Base-by-base conservation (phyloP, 768 basidiomycete genomes). In the Asterophora lycoperdoides region DNA sequence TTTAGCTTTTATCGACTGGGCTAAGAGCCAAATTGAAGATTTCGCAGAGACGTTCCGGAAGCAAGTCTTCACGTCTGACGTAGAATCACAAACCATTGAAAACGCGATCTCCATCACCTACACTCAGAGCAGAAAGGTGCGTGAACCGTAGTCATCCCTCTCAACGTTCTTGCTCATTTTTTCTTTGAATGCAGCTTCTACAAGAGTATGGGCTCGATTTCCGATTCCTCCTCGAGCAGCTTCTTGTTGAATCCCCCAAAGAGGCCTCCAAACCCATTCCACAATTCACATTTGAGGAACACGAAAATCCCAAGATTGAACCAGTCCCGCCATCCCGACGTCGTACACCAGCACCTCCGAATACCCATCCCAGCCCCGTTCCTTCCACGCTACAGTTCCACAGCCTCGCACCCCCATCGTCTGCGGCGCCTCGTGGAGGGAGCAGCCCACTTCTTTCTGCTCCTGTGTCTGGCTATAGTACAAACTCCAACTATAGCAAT, bases 171-270 rank as follows among this genome's bases (percentile, higher is more conserved):
- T 6, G 23, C 23, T 23, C 23, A 23, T 23, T 23, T 6, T 23
- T 23, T 6, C 6, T 6, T 23, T 23, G 38, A 17, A 0, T 41
- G 13, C 55, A 92, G 88, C 79, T 95, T 13, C 74, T 97, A 5
- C 85, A 92, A 70, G 94, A 97, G 59, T 92, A 85, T 60, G 94
- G 94, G 2, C 81, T 97, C 30, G 94, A 96, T 69, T 96, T 97
- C 64, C 86, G 87, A 18, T 93, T 86, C 70, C 73, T 95, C n/a
- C 73, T 97, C n/a, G 83, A 90, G 29, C 75, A 77, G n/a, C 70
- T 88, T 3, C 73, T 90, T 1, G 66, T 74, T 10, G 75, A 76
- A 46, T 66, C 73, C 17, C 77, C 80, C 1, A 77, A 76, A 57
- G 60, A 70, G 41, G 55, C 48, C 14, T 34, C 52, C 10, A 61